phyloP scores from a whole-genome alignment of 2,329 filamentous ascomycete species.

The Colletotrichum higginsianum region DNA sequence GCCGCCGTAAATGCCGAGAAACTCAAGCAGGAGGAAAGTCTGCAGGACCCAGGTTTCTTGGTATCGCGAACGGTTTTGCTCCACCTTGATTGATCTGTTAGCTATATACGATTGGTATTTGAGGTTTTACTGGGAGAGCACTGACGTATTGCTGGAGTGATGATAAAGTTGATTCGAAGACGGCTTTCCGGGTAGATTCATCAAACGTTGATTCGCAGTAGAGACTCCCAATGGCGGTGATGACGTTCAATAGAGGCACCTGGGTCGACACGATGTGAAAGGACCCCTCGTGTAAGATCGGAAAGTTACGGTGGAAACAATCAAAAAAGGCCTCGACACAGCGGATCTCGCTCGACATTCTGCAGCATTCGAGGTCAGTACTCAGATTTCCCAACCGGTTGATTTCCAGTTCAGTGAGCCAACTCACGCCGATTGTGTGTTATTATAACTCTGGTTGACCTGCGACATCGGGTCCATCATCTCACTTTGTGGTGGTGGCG shows the following conservation, averaged over 20 bases:
- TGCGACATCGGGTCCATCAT: conserved; percentile 27
- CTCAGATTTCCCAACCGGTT: not conserved
- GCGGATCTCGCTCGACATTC: conserved; percentile 24
- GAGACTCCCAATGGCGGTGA: conserved; percentile 29
- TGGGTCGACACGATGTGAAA: conserved; percentile 33
- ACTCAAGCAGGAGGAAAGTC: conserved; percentile 28
- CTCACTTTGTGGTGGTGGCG: conserved; percentile 1
- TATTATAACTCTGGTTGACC: conserved; percentile 4
- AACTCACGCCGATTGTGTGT: conserved; percentile 12
- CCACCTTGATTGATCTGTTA: conserved; percentile 2
- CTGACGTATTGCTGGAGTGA: conserved; percentile 30
- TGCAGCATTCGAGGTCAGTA: not conserved
- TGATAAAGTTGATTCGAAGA: conserved; percentile 24
- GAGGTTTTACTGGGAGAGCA: not conserved
- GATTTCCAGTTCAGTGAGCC: not conserved
- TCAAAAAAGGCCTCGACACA: conserved; percentile 32
- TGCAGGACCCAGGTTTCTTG: conserved; percentile 34
- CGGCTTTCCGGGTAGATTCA: conserved; percentile 19
- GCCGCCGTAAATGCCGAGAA: conserved; percentile 32
- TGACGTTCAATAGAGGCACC: conserved; percentile 26
- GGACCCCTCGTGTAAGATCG: conserved; percentile 21
- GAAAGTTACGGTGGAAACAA: conserved; percentile 27
- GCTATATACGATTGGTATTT: not conserved
- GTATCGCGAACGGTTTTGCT: conserved; percentile 29
- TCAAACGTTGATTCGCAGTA: conserved; percentile 25